phyloP scores from a whole-genome alignment of 225 moss, liverwort and hornwort species.

The Ulota crispa region DNA sequence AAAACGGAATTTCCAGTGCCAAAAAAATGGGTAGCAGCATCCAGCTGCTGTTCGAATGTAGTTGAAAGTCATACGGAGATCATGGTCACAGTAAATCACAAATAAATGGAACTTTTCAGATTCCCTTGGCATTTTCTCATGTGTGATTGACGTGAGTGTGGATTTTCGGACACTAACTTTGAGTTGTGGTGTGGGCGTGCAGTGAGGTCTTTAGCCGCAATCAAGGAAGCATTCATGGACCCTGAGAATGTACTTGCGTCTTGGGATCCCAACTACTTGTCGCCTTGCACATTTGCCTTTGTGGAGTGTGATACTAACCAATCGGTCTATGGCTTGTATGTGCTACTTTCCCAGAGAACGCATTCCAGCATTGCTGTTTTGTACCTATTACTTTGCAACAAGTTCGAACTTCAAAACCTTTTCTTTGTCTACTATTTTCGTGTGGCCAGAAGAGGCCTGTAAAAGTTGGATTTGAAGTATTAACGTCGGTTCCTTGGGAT shows the following conservation, averaged over 20 bases:
- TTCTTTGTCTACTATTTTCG: no score
- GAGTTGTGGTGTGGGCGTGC: slow-evolving; percentile 24
- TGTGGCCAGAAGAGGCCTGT: background rate
- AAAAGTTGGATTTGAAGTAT: background rate
- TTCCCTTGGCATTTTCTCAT: background rate
- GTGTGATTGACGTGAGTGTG: background rate
- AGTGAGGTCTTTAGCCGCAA: slow-evolving; percentile 47
- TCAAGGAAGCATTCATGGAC: slow-evolving; percentile 52
- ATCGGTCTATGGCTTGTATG: slow-evolving; percentile 49
- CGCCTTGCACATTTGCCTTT: slow-evolving; percentile 65
- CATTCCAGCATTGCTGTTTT: background rate
- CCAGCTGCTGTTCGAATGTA: background rate
- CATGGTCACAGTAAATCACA: background rate
- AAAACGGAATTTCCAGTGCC: background rate
- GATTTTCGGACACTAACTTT: slow-evolving; percentile 5
- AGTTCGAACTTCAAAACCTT: background rate
- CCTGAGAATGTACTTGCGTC: slow-evolving; percentile 55
- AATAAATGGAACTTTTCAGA: background rate
- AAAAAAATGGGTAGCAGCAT: background rate
- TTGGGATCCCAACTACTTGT: slow-evolving; percentile 62
- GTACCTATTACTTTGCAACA: background rate
- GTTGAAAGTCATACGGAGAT: background rate
- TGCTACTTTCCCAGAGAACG: background rate
- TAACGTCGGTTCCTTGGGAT: background rate
- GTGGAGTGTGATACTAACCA: slow-evolving; percentile 58